Base-by-base conservation (phyloP, 306 rosid genomes). In the Fragaria ananassa region DNA sequence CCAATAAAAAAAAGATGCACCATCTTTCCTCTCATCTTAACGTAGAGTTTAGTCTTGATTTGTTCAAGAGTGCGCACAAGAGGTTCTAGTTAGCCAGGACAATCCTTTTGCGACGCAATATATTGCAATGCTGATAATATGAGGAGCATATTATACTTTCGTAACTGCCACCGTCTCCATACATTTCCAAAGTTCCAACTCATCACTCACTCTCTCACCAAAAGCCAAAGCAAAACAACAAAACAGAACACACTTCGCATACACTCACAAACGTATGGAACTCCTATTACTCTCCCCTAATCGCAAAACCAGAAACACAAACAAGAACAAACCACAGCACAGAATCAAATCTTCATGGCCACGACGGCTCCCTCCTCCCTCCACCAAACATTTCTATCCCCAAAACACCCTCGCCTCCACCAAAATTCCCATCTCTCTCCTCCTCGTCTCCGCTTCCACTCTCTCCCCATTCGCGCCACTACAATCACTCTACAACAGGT, bases 401-500 rank as follows among this genome's bases (percentile, higher is more conserved):
- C 63, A 11, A 89, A 86, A 71, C 70, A 72, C 72, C 85, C 88
- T 31, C 81, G 2, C 54, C 75, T 89, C 18, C 42, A 67, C 71
- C 71, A 57, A 31, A 53, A 81, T 78, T 64, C 75, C 72, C 91
- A 56, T 7, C 68, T 82, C 70, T 79, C 71, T 80, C 82, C 83
- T 81, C 81, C 81, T n/a, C 79, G 34, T 76, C 75, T 49, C 64
- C 79, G 82, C 64, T 21, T 76, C 82, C 19, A 15, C 57, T 45
- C 27, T 56, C 71, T 19, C 70, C 65, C 87, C 71, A 69, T 83
- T 67, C 83, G 84, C 11, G 92, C 93, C 6, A 88, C 77, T 15
- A 41, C 68, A 62, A 62, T 84, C 63, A 78, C 79, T 51, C 57
- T 76, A 3, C 85, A 87, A 2, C 77, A 85, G 87, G 97, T 90